A percentile compares a stretch with the other conserved stretches of the same genome.
phyloP scores from a whole-genome alignment of 495 filamentous ascomycete genomes.

The Hypoxylon fuscum region DNA sequence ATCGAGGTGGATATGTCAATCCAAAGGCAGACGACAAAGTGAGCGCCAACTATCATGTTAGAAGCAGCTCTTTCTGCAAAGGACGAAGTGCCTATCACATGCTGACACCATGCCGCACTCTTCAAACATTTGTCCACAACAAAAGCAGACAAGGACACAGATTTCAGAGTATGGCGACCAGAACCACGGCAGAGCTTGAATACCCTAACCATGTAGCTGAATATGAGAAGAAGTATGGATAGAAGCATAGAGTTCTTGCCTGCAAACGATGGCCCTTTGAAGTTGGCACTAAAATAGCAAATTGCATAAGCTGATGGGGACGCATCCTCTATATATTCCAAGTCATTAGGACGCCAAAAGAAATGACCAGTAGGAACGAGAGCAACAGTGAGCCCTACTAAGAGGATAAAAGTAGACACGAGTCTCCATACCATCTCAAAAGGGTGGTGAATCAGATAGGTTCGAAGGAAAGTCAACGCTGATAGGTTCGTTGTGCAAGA shows the following conservation, averaged over 20 bases:
- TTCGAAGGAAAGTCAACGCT: constrained; percentile 47
- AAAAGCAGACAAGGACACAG: not conserved
- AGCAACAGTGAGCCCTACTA: constrained; percentile 5
- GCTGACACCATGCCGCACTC: constrained; percentile 4
- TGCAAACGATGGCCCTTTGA: not conserved
- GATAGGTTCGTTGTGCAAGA: constrained; percentile 51
- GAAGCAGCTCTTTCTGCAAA: constrained; percentile 8
- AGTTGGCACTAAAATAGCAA: constrained; percentile 13
- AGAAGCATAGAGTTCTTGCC: constrained; percentile 10
- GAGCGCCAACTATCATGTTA: constrained; percentile 15
- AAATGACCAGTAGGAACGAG: constrained; percentile 6
- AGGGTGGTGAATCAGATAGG: constrained; percentile 14
- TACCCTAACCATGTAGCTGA: constrained; percentile 4
- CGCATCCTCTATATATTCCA: constrained; percentile 1
- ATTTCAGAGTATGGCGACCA: not conserved
- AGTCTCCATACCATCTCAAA: constrained; percentile 24
- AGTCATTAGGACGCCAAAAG: not conserved
- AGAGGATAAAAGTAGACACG: constrained; percentile 9
- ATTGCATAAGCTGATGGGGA: constrained; percentile 15
- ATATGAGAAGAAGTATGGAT: constrained; percentile 11
- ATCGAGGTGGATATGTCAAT: constrained; percentile 12
- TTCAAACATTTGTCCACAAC: constrained; percentile 8
- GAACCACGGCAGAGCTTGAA: constrained; percentile 11
- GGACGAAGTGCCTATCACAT: constrained; percentile 1
- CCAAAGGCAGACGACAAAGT: constrained; percentile 23